These are phyloP conservation scores for Fusarium napiforme DNA, from an alignment of 2,329 filamentous ascomycete genomes.

Conservation along the genomic window DNA sequence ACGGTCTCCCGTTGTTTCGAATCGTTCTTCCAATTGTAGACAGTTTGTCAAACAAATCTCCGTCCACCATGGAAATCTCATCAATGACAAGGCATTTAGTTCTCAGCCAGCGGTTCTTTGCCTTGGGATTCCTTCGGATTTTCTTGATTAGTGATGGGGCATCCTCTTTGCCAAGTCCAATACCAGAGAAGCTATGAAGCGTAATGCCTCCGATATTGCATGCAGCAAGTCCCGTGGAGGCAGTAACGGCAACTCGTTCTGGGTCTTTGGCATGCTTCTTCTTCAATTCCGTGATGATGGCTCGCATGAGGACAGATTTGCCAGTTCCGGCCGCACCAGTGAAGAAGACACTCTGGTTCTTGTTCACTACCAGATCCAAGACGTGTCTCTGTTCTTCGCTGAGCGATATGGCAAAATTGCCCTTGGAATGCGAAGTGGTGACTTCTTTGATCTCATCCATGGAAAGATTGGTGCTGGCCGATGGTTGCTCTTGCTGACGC, in stretches of 20 bases:
- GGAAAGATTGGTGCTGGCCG: constrained; percentile 48
- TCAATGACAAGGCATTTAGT: constrained; percentile 92
- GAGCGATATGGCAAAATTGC: constrained; percentile 70
- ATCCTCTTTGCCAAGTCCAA: constrained; percentile 92
- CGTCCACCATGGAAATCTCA: constrained; percentile 98
- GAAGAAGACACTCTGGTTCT: constrained; percentile 93
- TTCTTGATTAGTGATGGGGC: constrained; percentile 86
- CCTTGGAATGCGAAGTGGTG: constrained; percentile 44
- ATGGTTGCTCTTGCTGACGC: constrained; percentile 52
- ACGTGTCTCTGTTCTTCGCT: constrained; percentile 90
- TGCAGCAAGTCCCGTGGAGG: constrained; percentile 93
- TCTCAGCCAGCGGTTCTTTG: constrained; percentile 86
- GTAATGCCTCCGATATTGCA: constrained; percentile 98
- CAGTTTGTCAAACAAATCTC: constrained; percentile 95
- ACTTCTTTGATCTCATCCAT: constrained; percentile 55
- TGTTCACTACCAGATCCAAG: constrained; percentile 81
- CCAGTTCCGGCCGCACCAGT: constrained; percentile 96
- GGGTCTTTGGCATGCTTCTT: constrained; percentile 80
- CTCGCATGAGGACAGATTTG: constrained; percentile 94
- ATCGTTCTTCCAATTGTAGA: constrained; percentile 86
- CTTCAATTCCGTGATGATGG: constrained; percentile 85
- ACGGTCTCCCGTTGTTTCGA: constrained; percentile 89
- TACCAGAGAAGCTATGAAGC: constrained; percentile 91
- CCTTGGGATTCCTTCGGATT: constrained; percentile 88
- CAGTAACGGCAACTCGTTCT: constrained; percentile 90